phyloP scores from a whole-genome alignment of 1,284 basidiomycete species.

The Apiotrichum brassicae region DNA sequence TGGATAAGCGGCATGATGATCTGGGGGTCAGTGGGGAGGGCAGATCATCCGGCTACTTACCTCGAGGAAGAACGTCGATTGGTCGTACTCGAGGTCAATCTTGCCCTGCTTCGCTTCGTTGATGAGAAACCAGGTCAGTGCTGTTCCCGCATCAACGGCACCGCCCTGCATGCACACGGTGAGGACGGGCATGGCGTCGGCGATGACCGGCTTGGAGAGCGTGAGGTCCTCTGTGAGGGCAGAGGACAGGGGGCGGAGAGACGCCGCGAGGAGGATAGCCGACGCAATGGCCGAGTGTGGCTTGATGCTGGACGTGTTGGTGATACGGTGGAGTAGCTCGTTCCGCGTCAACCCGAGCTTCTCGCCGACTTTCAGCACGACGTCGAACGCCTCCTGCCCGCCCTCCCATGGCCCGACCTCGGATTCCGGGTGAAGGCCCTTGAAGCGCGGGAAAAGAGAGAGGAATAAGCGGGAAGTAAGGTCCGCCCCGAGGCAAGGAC shows the following conservation, averaged over 20 bases:
- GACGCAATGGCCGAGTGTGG: constrained; percentile 27
- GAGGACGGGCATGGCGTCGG: constrained; percentile 30
- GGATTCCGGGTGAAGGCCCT: constrained; percentile 11
- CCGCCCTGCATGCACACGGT: constrained; percentile 12
- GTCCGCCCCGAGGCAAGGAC: constrained; percentile 19
- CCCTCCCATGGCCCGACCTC: constrained; percentile 6
- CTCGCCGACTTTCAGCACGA: neutral
- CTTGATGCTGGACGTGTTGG: constrained; percentile 11
- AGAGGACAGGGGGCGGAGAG: constrained; percentile 5
- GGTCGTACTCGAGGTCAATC: constrained; percentile 20
- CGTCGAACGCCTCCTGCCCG: constrained; percentile 14
- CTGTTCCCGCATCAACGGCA: constrained; percentile 25
- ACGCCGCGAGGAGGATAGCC: constrained; percentile 23
- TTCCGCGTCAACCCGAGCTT: constrained; percentile 13
- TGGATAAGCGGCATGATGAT: constrained; percentile 34
- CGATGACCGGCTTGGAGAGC: constrained; percentile 10
- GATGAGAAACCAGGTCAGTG: constrained; percentile 19
- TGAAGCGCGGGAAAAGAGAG: constrained; percentile 23
- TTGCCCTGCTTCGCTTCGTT: constrained; percentile 3
- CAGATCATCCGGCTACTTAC: too few species aligned
- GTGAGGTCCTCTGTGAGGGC: neutral
- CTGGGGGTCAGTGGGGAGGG: too few species aligned
- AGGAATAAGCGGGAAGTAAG: constrained; percentile 31
- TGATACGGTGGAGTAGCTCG: constrained; percentile 22
- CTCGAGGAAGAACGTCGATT: constrained; percentile 31